These are phyloP conservation scores for Pulveroboletus ravenelii DNA, from an alignment of 768 basidiomycete species.

Conservation along the genomic window DNA sequence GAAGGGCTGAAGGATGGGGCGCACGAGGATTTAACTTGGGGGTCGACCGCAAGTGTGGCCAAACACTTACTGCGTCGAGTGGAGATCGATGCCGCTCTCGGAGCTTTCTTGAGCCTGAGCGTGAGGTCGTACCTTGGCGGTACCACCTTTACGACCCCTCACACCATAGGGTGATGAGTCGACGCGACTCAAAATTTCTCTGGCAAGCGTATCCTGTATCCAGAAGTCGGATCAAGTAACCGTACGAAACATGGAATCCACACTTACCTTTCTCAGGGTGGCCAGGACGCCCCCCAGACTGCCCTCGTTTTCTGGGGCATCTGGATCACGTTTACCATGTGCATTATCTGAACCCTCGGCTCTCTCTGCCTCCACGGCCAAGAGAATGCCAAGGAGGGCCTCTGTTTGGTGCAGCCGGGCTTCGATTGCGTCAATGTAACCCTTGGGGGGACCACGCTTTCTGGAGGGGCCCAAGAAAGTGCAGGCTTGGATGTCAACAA, in stretches of 20 bases:
- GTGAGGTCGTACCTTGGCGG: slow-evolving; percentile 26
- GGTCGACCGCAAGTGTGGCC: not conserved
- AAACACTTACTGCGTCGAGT: slow-evolving; percentile 57
- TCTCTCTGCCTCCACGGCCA: slow-evolving; percentile 40
- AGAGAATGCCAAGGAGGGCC: slow-evolving; percentile 78
- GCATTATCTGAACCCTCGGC: slow-evolving; percentile 21
- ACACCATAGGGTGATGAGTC: slow-evolving; percentile 76
- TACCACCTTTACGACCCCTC: slow-evolving; percentile 55
- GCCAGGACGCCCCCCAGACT: slow-evolving; percentile 36
- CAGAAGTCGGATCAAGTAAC: slow-evolving; percentile 1
- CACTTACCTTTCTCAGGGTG: slow-evolving; percentile 48
- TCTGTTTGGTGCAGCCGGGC: slow-evolving; percentile 88
- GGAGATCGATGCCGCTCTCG: slow-evolving; percentile 35
- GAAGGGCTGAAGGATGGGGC: slow-evolving; percentile 51
- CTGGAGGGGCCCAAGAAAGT: slow-evolving; percentile 77
- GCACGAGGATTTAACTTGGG: slow-evolving; percentile 1
- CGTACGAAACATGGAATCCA: not conserved
- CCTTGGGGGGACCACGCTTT: slow-evolving; percentile 86
- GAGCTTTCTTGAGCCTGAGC: slow-evolving; percentile 17
- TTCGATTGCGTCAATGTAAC: slow-evolving; percentile 94
- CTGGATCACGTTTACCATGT: slow-evolving; percentile 20
- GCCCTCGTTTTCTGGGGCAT: slow-evolving; percentile 8
- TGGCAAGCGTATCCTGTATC: slow-evolving; percentile 67
- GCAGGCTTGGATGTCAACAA: no score
- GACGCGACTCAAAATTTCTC: slow-evolving; percentile 78